Conservation (phyloP, 352 stramenopile genomes). For the Phytophthora cactorum region DNA sequence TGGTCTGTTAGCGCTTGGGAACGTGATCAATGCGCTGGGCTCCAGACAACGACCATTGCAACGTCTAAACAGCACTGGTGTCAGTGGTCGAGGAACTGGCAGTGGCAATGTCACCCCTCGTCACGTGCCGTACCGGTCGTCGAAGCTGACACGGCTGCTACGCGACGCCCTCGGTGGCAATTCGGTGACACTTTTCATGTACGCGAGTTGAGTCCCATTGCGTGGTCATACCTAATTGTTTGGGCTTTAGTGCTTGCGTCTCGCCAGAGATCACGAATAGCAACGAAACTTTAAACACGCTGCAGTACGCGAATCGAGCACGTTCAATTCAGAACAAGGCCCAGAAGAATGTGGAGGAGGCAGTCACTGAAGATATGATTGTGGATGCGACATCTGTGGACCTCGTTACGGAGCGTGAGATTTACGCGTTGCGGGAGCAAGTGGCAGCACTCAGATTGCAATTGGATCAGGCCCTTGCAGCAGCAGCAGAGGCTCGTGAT, state of each 20-base stretch:
- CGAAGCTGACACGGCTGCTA: slow-evolving; percentile 84
- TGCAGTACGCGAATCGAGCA: slow-evolving; percentile 79
- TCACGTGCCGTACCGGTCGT: slow-evolving; percentile 81
- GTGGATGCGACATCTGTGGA: slow-evolving; percentile 25
- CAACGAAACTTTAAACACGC: slow-evolving; percentile 66
- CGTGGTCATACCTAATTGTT: not conserved
- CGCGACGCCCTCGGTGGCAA: slow-evolving; percentile 86
- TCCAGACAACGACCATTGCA: slow-evolving; percentile 52
- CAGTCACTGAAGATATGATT: slow-evolving; percentile 9
- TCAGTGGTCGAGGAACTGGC: slow-evolving; percentile 11
- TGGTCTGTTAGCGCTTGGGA: slow-evolving; percentile 75
- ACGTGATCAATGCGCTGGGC: slow-evolving; percentile 86
- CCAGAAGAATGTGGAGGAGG: slow-evolving; percentile 61
- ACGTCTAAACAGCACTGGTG: slow-evolving; percentile 33
- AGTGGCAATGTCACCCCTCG: slow-evolving; percentile 4
- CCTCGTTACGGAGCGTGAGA: slow-evolving; percentile 36
- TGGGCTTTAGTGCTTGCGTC: slow-evolving; percentile 60
- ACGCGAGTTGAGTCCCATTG: slow-evolving; percentile 13
- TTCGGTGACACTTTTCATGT: slow-evolving; percentile 88
- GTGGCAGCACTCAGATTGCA: slow-evolving; percentile 48
- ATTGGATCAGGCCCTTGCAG: slow-evolving; percentile 27
- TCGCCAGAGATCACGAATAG: slow-evolving; percentile 57
- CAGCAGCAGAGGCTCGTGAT: slow-evolving; percentile 6
- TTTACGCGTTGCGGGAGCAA: slow-evolving; percentile 52
- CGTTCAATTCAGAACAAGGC: slow-evolving; percentile 83